These are phyloP conservation scores for Geoglossum cookeanum DNA, from an alignment of 2,329 filamentous ascomycete species.

Conservation along the genomic window DNA sequence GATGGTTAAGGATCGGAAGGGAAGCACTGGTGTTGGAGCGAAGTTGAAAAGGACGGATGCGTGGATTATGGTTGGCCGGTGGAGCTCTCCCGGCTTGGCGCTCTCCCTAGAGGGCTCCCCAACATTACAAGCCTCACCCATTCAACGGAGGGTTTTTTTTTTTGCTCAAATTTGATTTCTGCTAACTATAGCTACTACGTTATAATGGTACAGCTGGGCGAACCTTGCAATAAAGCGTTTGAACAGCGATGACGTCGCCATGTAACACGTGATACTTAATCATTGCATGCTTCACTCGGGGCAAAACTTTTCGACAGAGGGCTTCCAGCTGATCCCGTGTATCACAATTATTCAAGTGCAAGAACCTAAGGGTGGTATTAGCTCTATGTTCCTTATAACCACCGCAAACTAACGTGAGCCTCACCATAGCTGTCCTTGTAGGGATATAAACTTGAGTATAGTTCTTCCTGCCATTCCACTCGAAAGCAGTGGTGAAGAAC, in stretches of 20 bases:
- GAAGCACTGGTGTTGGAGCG: neutral
- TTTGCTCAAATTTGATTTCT: neutral
- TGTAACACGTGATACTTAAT: neutral
- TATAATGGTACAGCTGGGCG: neutral
- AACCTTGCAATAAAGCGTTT: neutral
- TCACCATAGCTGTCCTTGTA: constrained; percentile 61
- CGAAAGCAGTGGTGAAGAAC: constrained; percentile 81
- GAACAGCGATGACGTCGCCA: neutral
- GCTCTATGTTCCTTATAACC: neutral
- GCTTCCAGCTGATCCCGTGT: neutral
- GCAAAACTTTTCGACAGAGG: neutral
- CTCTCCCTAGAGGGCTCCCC: neutral
- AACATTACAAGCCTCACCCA: neutral
- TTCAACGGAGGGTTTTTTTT: no score
- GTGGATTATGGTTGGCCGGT: constrained; percentile 1
- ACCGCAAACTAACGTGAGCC: constrained; percentile 13
- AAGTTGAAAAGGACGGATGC: neutral
- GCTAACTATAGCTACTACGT: neutral
- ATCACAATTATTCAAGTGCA: constrained; percentile 25
- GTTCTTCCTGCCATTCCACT: constrained; percentile 80
- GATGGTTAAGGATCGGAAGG: neutral
- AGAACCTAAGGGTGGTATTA: constrained; percentile 26
- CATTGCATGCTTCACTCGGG: neutral
- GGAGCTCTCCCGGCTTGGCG: constrained; percentile 2
- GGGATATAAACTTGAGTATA: constrained; percentile 88